A percentile compares a stretch with the other conserved stretches of the same genome.
Evolutionary conservation across 768 basidiomycete genomes (phyloP).

Genomic region (Hygrophorus pudorinus): DNA sequence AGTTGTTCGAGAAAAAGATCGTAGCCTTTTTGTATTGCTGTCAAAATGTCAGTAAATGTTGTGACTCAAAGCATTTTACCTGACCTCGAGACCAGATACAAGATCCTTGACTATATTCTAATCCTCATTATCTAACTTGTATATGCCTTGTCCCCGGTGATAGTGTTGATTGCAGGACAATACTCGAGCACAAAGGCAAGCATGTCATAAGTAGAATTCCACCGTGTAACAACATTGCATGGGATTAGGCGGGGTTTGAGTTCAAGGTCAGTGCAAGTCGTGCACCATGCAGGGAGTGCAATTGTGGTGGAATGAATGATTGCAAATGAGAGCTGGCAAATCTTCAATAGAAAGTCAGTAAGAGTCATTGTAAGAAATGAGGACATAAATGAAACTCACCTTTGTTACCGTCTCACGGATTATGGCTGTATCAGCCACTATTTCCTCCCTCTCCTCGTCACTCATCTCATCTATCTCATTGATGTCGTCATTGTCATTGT

Average conservation of each 20-base stretch:
- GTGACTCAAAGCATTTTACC: too few relatives aligned
- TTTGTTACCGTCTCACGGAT: not conserved
- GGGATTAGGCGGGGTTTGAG: not conserved
- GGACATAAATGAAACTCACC: not conserved
- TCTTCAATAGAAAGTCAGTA: conserved; percentile 10
- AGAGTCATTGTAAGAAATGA: not conserved
- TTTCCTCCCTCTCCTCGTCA: too few relatives aligned
- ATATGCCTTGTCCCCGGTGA: conserved; percentile 10
- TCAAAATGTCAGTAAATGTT: too few relatives aligned
- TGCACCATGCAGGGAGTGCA: conserved; percentile 21
- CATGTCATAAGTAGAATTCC: too few relatives aligned
- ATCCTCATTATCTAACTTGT: conserved; percentile 9
- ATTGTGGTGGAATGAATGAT: conserved; percentile 20
- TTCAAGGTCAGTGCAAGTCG: conserved; percentile 3
- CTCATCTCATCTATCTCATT: not conserved
- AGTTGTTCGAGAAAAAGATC: too few relatives aligned
- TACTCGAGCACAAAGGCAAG: conserved; percentile 8
- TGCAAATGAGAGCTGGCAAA: conserved; percentile 14
- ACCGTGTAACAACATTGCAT: not conserved
- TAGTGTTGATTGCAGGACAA: conserved; percentile 10
- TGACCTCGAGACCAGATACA: not conserved
- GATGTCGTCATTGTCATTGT: not conserved
- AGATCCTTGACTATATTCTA: conserved; percentile 16
- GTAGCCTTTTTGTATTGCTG: too few relatives aligned
- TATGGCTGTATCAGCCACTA: not conserved